These are phyloP conservation scores for Triadica sebifera DNA, from an alignment of 345 rosid species.

Conservation along the genomic window DNA sequence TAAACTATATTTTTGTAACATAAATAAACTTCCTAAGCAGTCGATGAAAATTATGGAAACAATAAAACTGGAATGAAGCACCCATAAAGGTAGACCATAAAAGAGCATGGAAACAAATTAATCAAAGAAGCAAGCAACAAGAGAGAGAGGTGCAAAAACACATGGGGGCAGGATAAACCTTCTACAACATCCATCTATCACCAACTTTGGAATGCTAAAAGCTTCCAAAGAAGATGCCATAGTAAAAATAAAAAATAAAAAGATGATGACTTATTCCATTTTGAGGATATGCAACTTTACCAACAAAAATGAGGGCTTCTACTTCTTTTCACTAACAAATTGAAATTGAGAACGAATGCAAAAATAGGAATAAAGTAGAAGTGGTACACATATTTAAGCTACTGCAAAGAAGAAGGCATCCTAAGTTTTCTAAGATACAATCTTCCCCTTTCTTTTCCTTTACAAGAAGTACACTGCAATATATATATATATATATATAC, in stretches of 20 bases:
- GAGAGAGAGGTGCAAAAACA: background rate
- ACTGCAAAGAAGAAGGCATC: background rate
- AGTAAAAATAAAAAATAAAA: background rate
- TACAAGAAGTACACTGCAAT: background rate
- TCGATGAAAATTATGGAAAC: background rate
- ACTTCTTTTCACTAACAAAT: too few species aligned
- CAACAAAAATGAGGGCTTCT: background rate
- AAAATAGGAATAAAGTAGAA: too few species aligned
- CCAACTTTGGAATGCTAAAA: background rate
- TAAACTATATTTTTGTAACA: background rate
- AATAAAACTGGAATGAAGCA: background rate
- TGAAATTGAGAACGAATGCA: too few species aligned
- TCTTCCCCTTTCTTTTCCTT: background rate
- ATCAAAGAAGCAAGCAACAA: background rate
- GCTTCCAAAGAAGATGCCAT: background rate
- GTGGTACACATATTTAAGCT: background rate
- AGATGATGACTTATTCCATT: background rate
- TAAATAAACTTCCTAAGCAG: background rate
- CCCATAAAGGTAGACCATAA: background rate
- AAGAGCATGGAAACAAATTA: background rate
- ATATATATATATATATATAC: too few species aligned
- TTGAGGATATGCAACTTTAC: background rate
- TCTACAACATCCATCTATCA: background rate
- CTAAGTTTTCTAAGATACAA: background rate
- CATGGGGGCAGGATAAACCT: background rate